These are phyloP conservation scores for Aspergillus sclerotialis DNA, from an alignment of 2,329 filamentous ascomycete species.

Conservation along the genomic window DNA sequence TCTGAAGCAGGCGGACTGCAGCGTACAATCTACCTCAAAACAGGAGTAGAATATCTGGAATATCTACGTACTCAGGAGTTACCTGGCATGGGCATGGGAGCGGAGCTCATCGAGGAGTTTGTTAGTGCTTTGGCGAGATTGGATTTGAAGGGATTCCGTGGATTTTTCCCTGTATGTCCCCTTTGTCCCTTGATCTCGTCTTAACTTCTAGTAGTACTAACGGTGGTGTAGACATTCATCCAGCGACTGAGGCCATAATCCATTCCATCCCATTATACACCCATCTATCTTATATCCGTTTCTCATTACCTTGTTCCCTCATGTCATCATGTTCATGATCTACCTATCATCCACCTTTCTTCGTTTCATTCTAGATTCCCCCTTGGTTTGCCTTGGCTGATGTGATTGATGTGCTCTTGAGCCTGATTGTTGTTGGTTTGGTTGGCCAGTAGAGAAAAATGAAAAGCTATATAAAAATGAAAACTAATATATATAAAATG, in stretches of 20 bases:
- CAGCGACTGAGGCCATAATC: constrained; percentile 39
- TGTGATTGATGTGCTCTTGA: too few species aligned
- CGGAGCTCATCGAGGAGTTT: constrained; percentile 41
- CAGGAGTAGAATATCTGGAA: constrained; percentile 68
- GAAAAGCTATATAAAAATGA: too few species aligned
- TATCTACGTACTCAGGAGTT: constrained; percentile 40
- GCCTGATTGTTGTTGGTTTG: too few species aligned
- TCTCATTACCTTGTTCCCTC: constrained; percentile 4
- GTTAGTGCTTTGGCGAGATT: constrained; percentile 36
- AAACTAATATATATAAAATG: too few species aligned
- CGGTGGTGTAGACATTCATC: constrained; percentile 29
- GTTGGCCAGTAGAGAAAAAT: too few species aligned
- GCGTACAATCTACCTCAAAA: constrained; percentile 84
- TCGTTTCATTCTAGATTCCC: background rate
- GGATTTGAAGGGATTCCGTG: constrained; percentile 41
- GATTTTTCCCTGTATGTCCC: constrained; percentile 41
- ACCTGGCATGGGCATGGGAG: constrained; percentile 42
- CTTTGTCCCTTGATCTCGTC: background rate
- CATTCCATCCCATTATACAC: constrained; percentile 5
- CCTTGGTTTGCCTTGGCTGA: too few species aligned
- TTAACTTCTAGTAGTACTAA: constrained; percentile 1
- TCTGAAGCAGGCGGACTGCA: constrained; percentile 82
- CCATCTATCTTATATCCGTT: constrained; percentile 5
- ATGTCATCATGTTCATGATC: background rate
- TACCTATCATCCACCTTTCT: background rate